Base-by-base conservation (phyloP, 2,329 filamentous ascomycete genomes). In the Metarhizium robertsii region DNA sequence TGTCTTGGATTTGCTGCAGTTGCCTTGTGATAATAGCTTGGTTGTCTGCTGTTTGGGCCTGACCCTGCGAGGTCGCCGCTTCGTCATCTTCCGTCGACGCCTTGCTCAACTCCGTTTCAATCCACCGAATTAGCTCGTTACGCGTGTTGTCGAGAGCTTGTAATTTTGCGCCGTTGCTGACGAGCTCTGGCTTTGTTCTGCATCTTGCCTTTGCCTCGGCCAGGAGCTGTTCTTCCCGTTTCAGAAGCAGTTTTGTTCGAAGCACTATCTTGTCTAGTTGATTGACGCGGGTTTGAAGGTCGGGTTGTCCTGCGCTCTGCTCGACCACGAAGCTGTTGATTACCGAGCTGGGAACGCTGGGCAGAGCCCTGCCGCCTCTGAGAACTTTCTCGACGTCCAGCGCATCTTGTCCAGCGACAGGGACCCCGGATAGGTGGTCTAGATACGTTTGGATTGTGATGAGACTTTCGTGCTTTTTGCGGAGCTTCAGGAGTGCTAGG, bases 41-140 rank as follows among this genome's bases (percentile, higher is more conserved):
- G 34, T 67, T 61, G 7, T 60, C 48, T 32, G 57, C 55, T 29
- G 59, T 53, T 43, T 58, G 54, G 16, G 61, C 61, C 36, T 64
- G 56, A 25, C 60, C 59, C 6, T 65, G 64, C 4, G 62, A 58
- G 10, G 48, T 50, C 0, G 64, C 63, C 0, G 64, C 63, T 6
- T 69, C 71, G 0, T 65, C 69, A 2, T 70, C 72, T 0, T 63
- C 62, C 10, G 47, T 36, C 4, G 75, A 73, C 2, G 81, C 80
- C 54, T 79, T 80, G 53, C 75, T 71, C 25, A 87, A 69, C 64
- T 86, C 84, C 5, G 70, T 71, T 65, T 87, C 84, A 55, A 87
- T 85, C 84, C 84, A 87, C 55, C 69, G 73, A 57, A 87, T 86
- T 52, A 87, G 73, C 58, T 81, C 79, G 53, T 79, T 77, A 16